Conservation (phyloP, 2,329 filamentous ascomycete species). For the Trichoderma sp. region DNA sequence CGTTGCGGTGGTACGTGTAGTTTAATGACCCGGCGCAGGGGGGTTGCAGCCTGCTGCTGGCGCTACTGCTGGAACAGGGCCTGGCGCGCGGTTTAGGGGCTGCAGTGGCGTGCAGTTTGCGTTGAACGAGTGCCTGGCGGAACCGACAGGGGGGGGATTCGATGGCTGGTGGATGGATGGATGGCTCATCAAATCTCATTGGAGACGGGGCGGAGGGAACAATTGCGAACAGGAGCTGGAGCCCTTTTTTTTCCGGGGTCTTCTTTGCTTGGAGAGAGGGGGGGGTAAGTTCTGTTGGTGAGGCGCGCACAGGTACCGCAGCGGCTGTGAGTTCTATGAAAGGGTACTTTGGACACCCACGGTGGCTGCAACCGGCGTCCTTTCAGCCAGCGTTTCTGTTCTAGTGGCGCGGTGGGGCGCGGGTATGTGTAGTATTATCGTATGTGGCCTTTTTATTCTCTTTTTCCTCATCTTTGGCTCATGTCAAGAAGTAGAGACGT, state of each 20-base stretch:
- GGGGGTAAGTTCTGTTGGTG: neutral
- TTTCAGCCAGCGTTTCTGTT: conserved; percentile 19
- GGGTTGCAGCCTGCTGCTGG: conserved; percentile 19
- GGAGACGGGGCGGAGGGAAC: too few relatives aligned
- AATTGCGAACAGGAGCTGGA: neutral
- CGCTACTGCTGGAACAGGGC: conserved; percentile 1
- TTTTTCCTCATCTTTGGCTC: neutral
- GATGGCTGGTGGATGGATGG: too few relatives aligned
- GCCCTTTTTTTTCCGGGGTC: neutral
- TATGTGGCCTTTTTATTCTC: conserved; percentile 8
- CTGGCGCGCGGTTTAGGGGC: conserved; percentile 27
- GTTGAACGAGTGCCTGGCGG: neutral
- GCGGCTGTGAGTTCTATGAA: neutral
- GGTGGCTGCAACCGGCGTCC: neutral
- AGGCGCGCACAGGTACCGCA: conserved; percentile 3
- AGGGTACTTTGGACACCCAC: too few relatives aligned
- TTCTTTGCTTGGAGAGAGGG: neutral
- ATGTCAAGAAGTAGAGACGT: conserved; percentile 9
- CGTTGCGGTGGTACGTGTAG: conserved; percentile 35
- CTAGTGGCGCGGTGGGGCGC: conserved; percentile 14
- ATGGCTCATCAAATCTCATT: too few relatives aligned
- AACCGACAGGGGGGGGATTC: neutral
- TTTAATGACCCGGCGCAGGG: conserved; percentile 39
- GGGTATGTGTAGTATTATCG: neutral
- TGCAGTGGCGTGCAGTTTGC: conserved; percentile 15